phyloP scores from a whole-genome alignment of 257 asterid species.

The Misopates orontium region DNA sequence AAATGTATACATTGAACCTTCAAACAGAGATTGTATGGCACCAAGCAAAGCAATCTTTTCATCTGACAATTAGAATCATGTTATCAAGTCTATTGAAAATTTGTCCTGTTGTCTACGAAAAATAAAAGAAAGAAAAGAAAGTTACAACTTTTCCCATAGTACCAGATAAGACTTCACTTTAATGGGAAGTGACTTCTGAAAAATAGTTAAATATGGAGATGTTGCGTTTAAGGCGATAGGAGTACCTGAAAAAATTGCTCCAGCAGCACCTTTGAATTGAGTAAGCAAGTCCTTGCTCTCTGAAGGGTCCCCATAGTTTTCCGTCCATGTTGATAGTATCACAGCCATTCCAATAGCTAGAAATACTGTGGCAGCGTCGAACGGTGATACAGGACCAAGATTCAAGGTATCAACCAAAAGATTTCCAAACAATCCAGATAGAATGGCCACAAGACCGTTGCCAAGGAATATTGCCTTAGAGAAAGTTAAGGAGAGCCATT shows the following conservation, averaged over 20 bases:
- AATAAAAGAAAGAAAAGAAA: no score
- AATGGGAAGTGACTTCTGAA: background rate
- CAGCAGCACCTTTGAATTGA: conserved; percentile 87
- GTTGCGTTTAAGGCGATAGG: conserved; percentile 4
- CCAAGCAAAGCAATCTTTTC: conserved; percentile 94
- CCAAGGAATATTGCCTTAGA: conserved; percentile 95
- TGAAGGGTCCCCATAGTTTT: conserved; percentile 85
- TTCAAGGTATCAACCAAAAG: conserved; percentile 70
- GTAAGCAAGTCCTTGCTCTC: conserved; percentile 82
- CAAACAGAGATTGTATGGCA: conserved; percentile 93
- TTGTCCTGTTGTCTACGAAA: no score
- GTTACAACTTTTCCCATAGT: no score
- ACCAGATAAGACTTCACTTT: conserved; percentile 13
- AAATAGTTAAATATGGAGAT: background rate
- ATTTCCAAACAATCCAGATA: conserved; percentile 85
- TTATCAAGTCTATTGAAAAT: no score
- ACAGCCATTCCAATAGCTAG: conserved; percentile 91
- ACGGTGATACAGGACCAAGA: conserved; percentile 95
- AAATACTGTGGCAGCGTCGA: conserved; percentile 83
- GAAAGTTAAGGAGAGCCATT: conserved; percentile 97
- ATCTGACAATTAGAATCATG: conserved; percentile 50
- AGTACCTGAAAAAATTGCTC: conserved; percentile 91
- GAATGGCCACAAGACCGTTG: conserved; percentile 87
- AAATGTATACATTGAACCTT: conserved; percentile 96
- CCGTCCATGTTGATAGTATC: conserved; percentile 85